Evolutionary conservation across 108 stramenopile genomes (phyloP), one percentile per base, ranked within the genome.

Genomic region (Chaetoceros muelleri): DNA sequence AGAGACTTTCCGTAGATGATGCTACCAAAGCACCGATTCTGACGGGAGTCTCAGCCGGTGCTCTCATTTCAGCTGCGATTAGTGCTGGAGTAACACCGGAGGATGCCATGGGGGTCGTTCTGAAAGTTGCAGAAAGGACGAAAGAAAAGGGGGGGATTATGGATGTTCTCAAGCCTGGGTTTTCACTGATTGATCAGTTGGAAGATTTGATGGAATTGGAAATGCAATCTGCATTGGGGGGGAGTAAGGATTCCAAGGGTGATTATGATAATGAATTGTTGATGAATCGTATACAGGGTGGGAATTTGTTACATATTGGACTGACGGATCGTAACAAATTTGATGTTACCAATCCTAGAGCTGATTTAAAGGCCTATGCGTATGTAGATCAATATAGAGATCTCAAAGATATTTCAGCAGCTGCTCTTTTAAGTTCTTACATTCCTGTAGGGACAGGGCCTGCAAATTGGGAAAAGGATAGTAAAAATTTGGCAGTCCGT

Each of bases 391-490:
- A 69, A 7, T 84, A 62, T 64, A 49, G 74, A 45, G 47, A 65
- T 47, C 30, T 76, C 0, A 72, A 84, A 46, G 83, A 84, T 46
- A 59, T 78, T 7, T 22, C 78, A 28, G 66, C 83, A 17, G 62
- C 66, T 21, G 64, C 74, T 45, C 56, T 84, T 54, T 64, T 84
- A 56, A 80, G 79, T 48, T 70, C 68, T 10, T 81, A 81, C 51
- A 65, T 84, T n/a, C 79, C 83, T 8, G 83, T 79, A 10, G 60
- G 54, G 0, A 84, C 83, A 0, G 83, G 80, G 19, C 71, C 79
- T 2, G 49, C 71, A 16, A 46, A 54, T 3, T 53, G 62, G 18
- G 62, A 53, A 18, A 63, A 31, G 22, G 47, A 63, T 29, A 40
- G 23, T 18, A 26, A 27, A 16, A 66, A 65, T 49, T 44, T 40